Percentiles rank a stretch among this genome's conserved stretches.
Evolutionary conservation across 2,329 filamentous ascomycete genomes (phyloP).

Genomic region (Verticillium dahliae): DNA sequence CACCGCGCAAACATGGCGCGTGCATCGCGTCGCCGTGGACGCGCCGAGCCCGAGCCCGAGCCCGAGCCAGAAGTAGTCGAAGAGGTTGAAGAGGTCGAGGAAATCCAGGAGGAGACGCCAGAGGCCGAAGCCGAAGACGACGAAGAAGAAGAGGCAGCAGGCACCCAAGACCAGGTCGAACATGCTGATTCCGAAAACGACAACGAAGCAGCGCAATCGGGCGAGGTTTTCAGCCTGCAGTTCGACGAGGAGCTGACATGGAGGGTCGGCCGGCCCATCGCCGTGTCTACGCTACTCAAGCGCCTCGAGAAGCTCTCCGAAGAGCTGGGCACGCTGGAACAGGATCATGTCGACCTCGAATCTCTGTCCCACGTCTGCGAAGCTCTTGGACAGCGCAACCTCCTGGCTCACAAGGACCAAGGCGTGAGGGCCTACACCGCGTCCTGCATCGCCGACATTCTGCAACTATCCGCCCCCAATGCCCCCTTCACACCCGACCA

Average conservation of each 20-base stretch:
- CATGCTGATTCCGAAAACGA: background rate
- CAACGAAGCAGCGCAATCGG: background rate
- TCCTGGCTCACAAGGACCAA: slow-evolving; percentile 86
- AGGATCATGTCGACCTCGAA: slow-evolving; percentile 77
- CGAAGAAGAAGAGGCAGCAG: slow-evolving; percentile 15
- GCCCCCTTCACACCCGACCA: slow-evolving; percentile 88
- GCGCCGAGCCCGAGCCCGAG: slow-evolving; percentile 4
- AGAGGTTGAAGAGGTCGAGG: slow-evolving; percentile 2
- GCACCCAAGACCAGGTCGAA: background rate
- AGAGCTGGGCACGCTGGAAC: slow-evolving; percentile 79
- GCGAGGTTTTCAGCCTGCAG: slow-evolving; percentile 43
- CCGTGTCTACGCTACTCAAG: slow-evolving; percentile 72
- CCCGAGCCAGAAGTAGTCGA: slow-evolving; percentile 5
- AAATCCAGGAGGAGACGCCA: slow-evolving; percentile 1
- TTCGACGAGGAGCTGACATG: slow-evolving; percentile 88
- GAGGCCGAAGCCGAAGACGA: slow-evolving; percentile 12
- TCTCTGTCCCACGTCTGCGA: slow-evolving; percentile 80
- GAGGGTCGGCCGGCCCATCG: slow-evolving; percentile 84
- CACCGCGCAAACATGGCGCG: slow-evolving; percentile 1
- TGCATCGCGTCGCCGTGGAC: slow-evolving; percentile 2
- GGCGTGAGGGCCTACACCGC: slow-evolving; percentile 86
- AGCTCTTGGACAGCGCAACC: slow-evolving; percentile 73
- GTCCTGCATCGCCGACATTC: slow-evolving; percentile 86
- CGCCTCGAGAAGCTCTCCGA: slow-evolving; percentile 74
- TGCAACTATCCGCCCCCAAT: slow-evolving; percentile 88